phyloP scores from a whole-genome alignment of 1,284 basidiomycete genomes.

The Ustilago lituana region DNA sequence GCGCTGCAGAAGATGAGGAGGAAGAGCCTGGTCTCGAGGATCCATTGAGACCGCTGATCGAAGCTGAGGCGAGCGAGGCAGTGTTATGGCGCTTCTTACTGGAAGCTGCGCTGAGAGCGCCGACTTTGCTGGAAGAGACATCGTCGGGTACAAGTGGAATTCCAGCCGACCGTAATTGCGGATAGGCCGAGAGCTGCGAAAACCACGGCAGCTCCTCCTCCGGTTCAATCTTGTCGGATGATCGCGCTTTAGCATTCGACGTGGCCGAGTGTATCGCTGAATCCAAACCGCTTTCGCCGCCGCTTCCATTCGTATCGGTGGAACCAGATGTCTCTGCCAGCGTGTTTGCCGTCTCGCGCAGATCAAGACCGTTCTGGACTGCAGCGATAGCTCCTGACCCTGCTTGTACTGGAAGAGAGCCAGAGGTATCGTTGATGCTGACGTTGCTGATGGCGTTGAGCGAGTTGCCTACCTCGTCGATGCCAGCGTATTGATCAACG shows the following conservation, averaged over 20 bases:
- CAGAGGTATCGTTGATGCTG: conserved; percentile 1
- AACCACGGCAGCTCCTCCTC: conserved; percentile 57
- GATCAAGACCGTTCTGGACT: conserved; percentile 35
- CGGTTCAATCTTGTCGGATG: neutral
- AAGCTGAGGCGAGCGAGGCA: conserved; percentile 20
- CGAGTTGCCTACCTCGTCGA: neutral
- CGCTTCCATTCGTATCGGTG: neutral
- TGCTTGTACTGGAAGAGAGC: conserved; percentile 21
- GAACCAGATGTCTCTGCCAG: conserved; percentile 16
- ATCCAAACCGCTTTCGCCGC: neutral
- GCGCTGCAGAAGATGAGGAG: conserved; percentile 11
- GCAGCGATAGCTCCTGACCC: conserved; percentile 28
- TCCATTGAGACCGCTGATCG: conserved; percentile 8
- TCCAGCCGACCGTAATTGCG: conserved; percentile 49
- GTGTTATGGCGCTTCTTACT: conserved; percentile 19
- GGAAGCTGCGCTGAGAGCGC: conserved; percentile 6
- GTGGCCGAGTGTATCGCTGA: neutral
- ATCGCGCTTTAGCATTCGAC: neutral
- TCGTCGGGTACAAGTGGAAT: conserved; percentile 44
- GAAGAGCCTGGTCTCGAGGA: conserved; percentile 20
- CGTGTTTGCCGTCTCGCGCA: conserved; percentile 26
- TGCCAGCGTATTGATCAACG: conserved; percentile 1
- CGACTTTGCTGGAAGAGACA: conserved; percentile 15
- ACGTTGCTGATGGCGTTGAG: neutral
- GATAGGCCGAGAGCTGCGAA: conserved; percentile 52